phyloP scores from a whole-genome alignment of 345 rosid genomes.

The Psidium friedrichsthalianum region DNA sequence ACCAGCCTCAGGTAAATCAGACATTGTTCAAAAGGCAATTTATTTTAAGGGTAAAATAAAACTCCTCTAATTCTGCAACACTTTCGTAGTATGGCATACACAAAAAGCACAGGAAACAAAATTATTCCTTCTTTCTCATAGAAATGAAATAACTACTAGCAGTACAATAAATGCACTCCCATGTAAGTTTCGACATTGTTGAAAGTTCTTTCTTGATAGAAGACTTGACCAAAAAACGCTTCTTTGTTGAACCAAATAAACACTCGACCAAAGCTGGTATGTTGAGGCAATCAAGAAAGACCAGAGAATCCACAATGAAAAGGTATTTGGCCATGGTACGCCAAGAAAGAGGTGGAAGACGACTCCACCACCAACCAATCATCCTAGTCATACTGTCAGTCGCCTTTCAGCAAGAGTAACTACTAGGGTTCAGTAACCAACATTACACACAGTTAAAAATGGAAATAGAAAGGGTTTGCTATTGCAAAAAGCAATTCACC shows the following conservation, averaged over 20 bases:
- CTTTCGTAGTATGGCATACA: neutral
- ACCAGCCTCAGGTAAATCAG: neutral
- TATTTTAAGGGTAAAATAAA: neutral
- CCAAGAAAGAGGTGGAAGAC: neutral
- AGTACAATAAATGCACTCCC: neutral
- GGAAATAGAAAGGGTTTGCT: neutral
- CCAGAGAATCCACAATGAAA: neutral
- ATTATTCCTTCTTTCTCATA: neutral
- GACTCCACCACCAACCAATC: neutral
- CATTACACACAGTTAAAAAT: neutral
- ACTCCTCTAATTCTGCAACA: neutral
- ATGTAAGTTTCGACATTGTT: neutral
- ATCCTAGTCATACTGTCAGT: neutral
- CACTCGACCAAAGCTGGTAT: neutral
- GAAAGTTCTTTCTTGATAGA: neutral
- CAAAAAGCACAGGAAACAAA: neutral
- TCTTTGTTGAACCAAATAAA: neutral
- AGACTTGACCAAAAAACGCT: neutral
- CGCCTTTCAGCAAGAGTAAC: neutral
- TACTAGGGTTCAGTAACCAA: neutral
- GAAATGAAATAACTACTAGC: neutral
- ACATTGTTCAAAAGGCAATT: neutral
- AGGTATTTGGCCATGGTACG: neutral
- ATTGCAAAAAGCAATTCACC: neutral
- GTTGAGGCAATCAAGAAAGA: neutral